Conservation (phyloP, 169 alveolate species). For the Babesia ovis region DNA sequence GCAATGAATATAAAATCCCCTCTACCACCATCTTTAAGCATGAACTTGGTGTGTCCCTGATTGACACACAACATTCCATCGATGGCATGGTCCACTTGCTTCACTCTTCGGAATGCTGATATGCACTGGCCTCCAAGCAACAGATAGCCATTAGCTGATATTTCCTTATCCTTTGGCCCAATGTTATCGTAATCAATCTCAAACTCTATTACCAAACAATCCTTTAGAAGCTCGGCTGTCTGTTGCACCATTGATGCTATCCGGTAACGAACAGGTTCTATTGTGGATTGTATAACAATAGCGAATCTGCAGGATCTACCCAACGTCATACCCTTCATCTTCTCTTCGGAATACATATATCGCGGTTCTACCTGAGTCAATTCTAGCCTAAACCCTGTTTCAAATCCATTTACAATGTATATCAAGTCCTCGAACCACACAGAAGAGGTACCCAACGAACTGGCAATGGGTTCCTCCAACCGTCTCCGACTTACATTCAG, state of each 20-base stretch:
- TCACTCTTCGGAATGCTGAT: neutral
- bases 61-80: constrained; percentile 5
- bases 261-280: constrained; percentile 2
- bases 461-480: constrained; percentile 13
- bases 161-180: neutral
- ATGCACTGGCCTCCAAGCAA: constrained; percentile 5
- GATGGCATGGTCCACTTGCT: neutral
- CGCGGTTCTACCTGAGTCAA: constrained; percentile 14
- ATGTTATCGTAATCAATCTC: constrained; percentile 12
- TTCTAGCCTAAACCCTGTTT: constrained; percentile 10
- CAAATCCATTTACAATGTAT: constrained; percentile 41
- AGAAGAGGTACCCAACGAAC: neutral
- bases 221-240: neutral
- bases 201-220: constrained; percentile 17
- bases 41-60: neutral
- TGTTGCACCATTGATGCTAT: neutral
- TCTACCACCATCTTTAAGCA: neutral
- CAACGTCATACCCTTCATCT: constrained; percentile 9
- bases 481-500: constrained; percentile 26
- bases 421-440: constrained; percentile 45
- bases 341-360: constrained; percentile 4
- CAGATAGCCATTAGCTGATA: neutral
- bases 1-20: constrained; percentile 5
- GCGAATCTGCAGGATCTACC: constrained; percentile 24
- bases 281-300: neutral